Evolutionary conservation across 179 eudicot genomes (phyloP).

Genomic region (Corrigiola litoralis): DNA sequence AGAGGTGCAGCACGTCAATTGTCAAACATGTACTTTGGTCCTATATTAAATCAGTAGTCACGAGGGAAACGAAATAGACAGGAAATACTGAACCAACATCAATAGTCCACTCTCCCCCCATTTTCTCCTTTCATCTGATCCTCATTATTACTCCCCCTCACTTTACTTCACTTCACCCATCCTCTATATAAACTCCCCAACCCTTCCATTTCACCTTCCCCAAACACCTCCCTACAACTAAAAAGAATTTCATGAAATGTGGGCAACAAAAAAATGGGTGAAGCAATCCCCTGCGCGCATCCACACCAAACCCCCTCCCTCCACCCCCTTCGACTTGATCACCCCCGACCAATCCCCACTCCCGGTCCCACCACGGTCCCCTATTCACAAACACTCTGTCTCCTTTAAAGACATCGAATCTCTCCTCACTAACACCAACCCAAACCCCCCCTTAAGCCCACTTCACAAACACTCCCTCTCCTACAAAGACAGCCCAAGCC

Average conservation of each 20-base stretch:
- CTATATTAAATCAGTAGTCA: no score
- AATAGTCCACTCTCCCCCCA: no score
- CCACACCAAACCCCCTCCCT: conserved; percentile 16
- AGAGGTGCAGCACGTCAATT: no score
- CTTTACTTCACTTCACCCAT: not conserved
- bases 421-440: conserved; percentile 16
- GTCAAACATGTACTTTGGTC: no score
- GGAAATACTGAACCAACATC: not conserved
- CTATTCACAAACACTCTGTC: conserved; percentile 31
- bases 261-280: conserved; percentile 28
- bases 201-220: not conserved
- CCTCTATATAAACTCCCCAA: not conserved
- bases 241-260: not conserved
- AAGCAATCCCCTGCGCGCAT: conserved; percentile 16
- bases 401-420: conserved; percentile 64
- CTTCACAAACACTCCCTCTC: conserved; percentile 14
- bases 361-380: not conserved
- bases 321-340: no score
- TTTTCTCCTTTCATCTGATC: no score
- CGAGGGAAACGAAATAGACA: not conserved
- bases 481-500: conserved; percentile 3
- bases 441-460: conserved; percentile 9
- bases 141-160: not conserved
- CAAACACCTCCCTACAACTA: not conserved
- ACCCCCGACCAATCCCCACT: not conserved